These are phyloP conservation scores for Eutrema heterophyllum DNA, from an alignment of 345 rosid genomes.

Conservation along the genomic window DNA sequence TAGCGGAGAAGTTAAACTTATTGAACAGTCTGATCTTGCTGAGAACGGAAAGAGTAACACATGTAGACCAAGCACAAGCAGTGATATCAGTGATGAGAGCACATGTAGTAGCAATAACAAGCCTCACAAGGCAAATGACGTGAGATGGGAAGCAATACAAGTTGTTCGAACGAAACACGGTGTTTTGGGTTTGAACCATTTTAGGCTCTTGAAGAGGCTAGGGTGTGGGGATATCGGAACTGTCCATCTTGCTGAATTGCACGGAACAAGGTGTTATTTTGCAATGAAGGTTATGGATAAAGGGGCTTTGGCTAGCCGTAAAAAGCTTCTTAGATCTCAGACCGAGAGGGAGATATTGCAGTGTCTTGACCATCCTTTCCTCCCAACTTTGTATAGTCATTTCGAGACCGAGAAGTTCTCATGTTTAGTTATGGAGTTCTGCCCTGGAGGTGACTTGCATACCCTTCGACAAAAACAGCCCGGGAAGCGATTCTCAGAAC, in stretches of 20 bases:
- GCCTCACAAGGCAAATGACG: constrained; percentile 73
- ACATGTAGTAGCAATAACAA: constrained; percentile 52
- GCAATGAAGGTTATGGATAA: constrained; percentile 79
- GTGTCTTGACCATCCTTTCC: constrained; percentile 72
- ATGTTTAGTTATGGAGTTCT: constrained; percentile 81
- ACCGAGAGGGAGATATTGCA: constrained; percentile 78
- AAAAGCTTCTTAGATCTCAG: constrained; percentile 73
- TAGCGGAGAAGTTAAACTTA: constrained; percentile 39
- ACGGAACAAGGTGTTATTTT: constrained; percentile 59
- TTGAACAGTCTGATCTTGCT: constrained; percentile 39
- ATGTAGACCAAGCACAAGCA: constrained; percentile 65
- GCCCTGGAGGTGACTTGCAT: constrained; percentile 86
- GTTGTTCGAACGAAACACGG: constrained; percentile 66
- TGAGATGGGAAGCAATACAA: constrained; percentile 73
- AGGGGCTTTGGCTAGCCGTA: constrained; percentile 63
- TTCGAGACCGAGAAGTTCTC: constrained; percentile 82
- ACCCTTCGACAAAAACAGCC: constrained; percentile 75
- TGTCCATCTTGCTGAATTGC: constrained; percentile 66
- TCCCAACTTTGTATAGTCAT: constrained; percentile 70
- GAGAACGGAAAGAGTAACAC: constrained; percentile 51
- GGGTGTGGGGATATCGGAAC: constrained; percentile 81
- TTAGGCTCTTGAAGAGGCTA: constrained; percentile 63
- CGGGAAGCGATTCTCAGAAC: constrained; percentile 71
- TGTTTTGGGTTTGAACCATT: constrained; percentile 58
- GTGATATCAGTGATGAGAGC: constrained; percentile 74